Evolutionary conservation across 306 rosid genomes (phyloP), one percentile per base, ranked within the genome.

Genomic region (Gleditsia sinensis): DNA sequence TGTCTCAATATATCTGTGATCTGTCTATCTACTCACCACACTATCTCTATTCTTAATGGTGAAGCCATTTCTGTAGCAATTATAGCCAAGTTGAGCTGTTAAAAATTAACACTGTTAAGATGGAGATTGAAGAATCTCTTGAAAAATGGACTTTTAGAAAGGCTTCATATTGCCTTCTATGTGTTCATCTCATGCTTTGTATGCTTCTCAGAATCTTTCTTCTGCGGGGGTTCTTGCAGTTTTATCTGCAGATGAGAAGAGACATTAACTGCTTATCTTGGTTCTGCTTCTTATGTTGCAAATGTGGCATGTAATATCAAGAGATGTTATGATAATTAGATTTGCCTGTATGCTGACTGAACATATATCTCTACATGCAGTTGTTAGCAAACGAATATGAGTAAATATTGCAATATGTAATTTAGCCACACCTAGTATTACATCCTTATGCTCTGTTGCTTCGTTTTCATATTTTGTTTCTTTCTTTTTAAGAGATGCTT

Each of bases 401-500:
- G 32, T 11, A 21, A 24, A 12, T 25, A 11, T 36, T 56, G 42
- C 11, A 21, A 39, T 42, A 6, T 27, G 14, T 37, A 49, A 39
- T 71, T 24, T 40, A 11, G 48, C 37, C 61, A 56, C 39, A 13
- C 20, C 5, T 30, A 3, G 7, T 21, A 53, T 21, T 79, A 9
- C 48, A 23, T 65, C 33, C 21, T 42, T 70, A 50, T 61, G 28
- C 43, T 55, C 30, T 40, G 17, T 58, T 28, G 23, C 45, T 14
- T 46, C 46, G 63, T 51, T 19, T 67, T 58, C 58, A 20, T 72
- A 10, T 27, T 2, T 21, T 12, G 9, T 51, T 40, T 69, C 11
- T 62, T 40, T 40, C 43, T 54, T 20, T 36, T 36, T 42, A 20
- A 20, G 34, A n/a, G 74, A 48, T 51, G 51, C 61, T 67, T 68